These are phyloP conservation scores for Citrullus colocynthis DNA, from an alignment of 306 rosid genomes.

Conservation along the genomic window DNA sequence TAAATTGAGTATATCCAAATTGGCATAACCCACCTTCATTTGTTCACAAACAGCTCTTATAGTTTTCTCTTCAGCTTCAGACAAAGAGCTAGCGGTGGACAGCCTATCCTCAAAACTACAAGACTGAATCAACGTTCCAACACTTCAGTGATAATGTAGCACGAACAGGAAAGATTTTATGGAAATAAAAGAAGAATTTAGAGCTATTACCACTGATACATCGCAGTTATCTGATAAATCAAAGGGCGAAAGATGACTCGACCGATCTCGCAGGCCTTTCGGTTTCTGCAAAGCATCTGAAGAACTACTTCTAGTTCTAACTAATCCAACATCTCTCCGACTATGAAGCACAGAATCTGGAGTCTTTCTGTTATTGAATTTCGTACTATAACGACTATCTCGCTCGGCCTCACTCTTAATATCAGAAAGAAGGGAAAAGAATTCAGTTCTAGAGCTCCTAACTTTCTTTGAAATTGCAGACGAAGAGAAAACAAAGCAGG, in stretches of 20 bases:
- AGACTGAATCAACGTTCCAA: not conserved
- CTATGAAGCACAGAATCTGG: slow-evolving; percentile 19
- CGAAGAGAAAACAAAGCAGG: not conserved
- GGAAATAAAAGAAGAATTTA: slow-evolving; percentile 7
- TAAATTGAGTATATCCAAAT: not conserved
- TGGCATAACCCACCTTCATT: slow-evolving; percentile 32
- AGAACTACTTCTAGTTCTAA: slow-evolving; percentile 17
- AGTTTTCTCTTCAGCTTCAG: slow-evolving; percentile 52
- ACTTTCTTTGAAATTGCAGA: not conserved
- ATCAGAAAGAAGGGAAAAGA: slow-evolving; percentile 4
- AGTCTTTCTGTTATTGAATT: slow-evolving; percentile 15
- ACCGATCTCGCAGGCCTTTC: slow-evolving; percentile 35
- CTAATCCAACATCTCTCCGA: slow-evolving; percentile 23
- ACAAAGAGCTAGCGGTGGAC: slow-evolving; percentile 42
- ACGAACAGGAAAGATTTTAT: not conserved
- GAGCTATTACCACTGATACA: slow-evolving; percentile 28
- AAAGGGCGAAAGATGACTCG: slow-evolving; percentile 35
- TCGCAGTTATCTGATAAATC: slow-evolving; percentile 25
- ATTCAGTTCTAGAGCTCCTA: not conserved
- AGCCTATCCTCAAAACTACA: slow-evolving; percentile 31
- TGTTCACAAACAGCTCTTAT: slow-evolving; percentile 53
- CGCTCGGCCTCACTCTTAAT: slow-evolving; percentile 72
- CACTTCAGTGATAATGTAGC: not conserved
- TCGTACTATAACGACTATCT: slow-evolving; percentile 10
- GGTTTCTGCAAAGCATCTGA: slow-evolving; percentile 18